A percentile compares a stretch with the other conserved stretches of the same genome.
Evolutionary conservation across 176 grass and related monocot genomes (phyloP).

Genomic region (maize (Zea mays)): Zm-B73-REFERENCE-NAM-5.0 NC_050100.1:49403501-49404000

Average conservation of each 20-base stretch:
- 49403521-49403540: not conserved
- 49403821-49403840: not conserved
- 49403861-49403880: not conserved
- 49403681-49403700: not conserved
- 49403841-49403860: not conserved
- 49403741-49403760: not conserved
- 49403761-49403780: not conserved
- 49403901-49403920: not conserved
- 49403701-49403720: not conserved
- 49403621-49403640: not conserved
- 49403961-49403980: not conserved
- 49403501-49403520: not conserved
- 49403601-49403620: not conserved
- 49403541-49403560: not conserved
- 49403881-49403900: constrained; percentile 25
- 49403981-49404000: constrained; percentile 6
- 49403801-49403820: not conserved
- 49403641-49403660: not conserved
- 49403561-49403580: not conserved
- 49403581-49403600: not conserved
- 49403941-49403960: constrained; percentile 24
- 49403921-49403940: not conserved
- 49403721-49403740: not conserved
- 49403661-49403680: not conserved
- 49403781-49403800: not conserved